Evolutionary conservation across 2,329 filamentous ascomycete genomes (phyloP), one percentile per base, ranked within the genome.

Genomic region (Verticillium albo-atrum): DNA sequence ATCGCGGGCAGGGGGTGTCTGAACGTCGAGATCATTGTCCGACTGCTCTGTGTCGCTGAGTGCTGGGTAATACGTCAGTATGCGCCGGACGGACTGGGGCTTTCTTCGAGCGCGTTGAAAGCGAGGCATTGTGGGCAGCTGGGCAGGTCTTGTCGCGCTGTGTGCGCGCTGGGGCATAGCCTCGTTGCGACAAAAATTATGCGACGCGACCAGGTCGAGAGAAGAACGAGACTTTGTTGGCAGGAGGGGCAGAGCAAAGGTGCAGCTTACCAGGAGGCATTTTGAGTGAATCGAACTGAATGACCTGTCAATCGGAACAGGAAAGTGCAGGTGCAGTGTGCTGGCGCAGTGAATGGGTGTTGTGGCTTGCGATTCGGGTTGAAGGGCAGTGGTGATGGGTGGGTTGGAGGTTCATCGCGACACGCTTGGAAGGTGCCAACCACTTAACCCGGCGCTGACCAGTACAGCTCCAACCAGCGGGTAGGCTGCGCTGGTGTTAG

Each of bases 1-100:
- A 20, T 60, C 60, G n/a, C 63, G 67, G 26, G 26, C 68, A 67
- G 23, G 64, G 64, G 17, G 63, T 56, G 51, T 62, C 65, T 47
- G 25, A 15, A 28, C 12, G 10, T 47, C 34, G 23, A 56, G 25
- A 23, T 56, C 54, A 20, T 47, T 56, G 26, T 75, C 75, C 14
- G 72, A 74, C 51, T 68, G 62, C 50, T 74, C 71, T 3, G 70
- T 68, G 55, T 76, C 74, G 63, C 74, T 76, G 14, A 76, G 66
- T 37, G 74, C 74, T 76, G 56, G n/a, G 34, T 20, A 4, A 5
- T 32, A 14, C 3, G 55, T 64, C 23, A 64, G 59, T 55, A 55
- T 60, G 34, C 23, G 20, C 25, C 28, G 20, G 10, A 23, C 20
- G 20, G 10, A 23, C 20, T 14, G 9, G 42, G 42, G 42, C n/a